These are phyloP conservation scores for Aspergillus coremiiformis DNA, from an alignment of 495 filamentous ascomycete genomes.

Conservation along the genomic window DNA sequence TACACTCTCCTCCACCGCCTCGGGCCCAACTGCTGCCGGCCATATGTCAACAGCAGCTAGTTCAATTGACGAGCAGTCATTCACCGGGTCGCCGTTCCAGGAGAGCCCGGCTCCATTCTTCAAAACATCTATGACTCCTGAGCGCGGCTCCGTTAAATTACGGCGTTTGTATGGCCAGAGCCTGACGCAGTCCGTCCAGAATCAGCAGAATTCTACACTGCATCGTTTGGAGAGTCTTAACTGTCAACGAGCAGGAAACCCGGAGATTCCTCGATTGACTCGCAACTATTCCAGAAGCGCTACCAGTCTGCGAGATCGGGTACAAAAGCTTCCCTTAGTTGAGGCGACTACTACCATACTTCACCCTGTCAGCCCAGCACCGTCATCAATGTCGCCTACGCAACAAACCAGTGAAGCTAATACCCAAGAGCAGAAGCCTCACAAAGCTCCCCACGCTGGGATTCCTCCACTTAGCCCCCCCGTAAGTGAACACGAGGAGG, in stretches of 20 bases:
- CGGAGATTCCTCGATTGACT: slow-evolving; percentile 31
- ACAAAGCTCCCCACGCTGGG: slow-evolving; percentile 35
- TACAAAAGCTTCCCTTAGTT: slow-evolving; percentile 43
- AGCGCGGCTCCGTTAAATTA: slow-evolving; percentile 53
- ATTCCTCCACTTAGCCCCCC: slow-evolving; percentile 67
- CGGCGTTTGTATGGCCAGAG: slow-evolving; percentile 81
- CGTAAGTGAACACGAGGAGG: slow-evolving; percentile 60
- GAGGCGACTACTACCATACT: slow-evolving; percentile 27
- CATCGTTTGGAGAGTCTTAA: slow-evolving; percentile 72
- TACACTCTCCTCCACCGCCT: slow-evolving; percentile 82
- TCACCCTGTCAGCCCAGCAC: slow-evolving; percentile 47
- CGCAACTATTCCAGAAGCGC: slow-evolving; percentile 47
- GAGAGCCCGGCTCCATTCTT: background rate
- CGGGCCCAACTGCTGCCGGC: slow-evolving; percentile 55
- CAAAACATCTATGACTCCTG: slow-evolving; percentile 31
- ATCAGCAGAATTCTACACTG: slow-evolving; percentile 69
- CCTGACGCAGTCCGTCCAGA: slow-evolving; percentile 69
- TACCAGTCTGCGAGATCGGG: slow-evolving; percentile 48
- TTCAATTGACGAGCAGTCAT: slow-evolving; percentile 72
- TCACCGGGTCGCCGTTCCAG: slow-evolving; percentile 38
- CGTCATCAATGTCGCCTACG: slow-evolving; percentile 33
- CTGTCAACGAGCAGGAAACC: slow-evolving; percentile 38
- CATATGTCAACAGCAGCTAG: slow-evolving; percentile 86
- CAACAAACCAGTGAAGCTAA: slow-evolving; percentile 17
- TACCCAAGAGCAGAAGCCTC: slow-evolving; percentile 19